Evolutionary conservation across 345 rosid species (phyloP).

Genomic region (Rhodamnia rubescens): DNA sequence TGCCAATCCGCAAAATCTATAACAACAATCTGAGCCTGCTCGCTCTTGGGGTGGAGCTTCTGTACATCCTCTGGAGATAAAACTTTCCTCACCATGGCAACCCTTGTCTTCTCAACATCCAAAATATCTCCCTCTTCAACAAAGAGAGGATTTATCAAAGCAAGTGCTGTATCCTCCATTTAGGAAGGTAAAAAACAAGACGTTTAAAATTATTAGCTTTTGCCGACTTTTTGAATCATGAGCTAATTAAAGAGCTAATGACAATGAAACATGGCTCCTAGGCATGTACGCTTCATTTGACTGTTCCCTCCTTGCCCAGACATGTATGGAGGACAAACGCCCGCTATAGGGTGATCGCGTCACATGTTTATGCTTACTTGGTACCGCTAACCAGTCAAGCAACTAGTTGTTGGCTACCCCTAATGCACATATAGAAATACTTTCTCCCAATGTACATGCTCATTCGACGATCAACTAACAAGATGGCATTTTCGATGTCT

Average conservation of each 20-base stretch:
- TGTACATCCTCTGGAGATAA: slow-evolving; percentile 51
- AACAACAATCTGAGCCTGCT: slow-evolving; percentile 32
- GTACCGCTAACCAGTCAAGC: not conserved
- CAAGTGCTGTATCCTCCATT: slow-evolving; percentile 42
- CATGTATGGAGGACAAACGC: not conserved
- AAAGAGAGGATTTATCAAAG: slow-evolving; percentile 51
- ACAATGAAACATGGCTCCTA: not conserved
- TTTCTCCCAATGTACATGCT: not conserved
- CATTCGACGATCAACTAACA: not conserved
- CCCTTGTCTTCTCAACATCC: slow-evolving; percentile 25
- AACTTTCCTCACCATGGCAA: slow-evolving; percentile 44
- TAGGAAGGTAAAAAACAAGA: slow-evolving; percentile 1
- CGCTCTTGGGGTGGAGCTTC: slow-evolving; percentile 41
- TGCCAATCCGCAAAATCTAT: slow-evolving; percentile 70
- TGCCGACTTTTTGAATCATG: not conserved
- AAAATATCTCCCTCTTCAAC: slow-evolving; percentile 34
- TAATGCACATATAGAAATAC: not conserved
- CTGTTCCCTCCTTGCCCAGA: not conserved
- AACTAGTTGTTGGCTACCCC: not conserved
- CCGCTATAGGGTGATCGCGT: not conserved
- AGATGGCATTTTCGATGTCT: not conserved
- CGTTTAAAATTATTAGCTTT: not conserved
- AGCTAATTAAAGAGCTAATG: not conserved
- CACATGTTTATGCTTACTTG: not conserved
- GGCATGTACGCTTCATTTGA: not conserved